These are phyloP conservation scores for Guyanaporus albipodus DNA, from an alignment of 768 basidiomycete species.

Conservation along the genomic window DNA sequence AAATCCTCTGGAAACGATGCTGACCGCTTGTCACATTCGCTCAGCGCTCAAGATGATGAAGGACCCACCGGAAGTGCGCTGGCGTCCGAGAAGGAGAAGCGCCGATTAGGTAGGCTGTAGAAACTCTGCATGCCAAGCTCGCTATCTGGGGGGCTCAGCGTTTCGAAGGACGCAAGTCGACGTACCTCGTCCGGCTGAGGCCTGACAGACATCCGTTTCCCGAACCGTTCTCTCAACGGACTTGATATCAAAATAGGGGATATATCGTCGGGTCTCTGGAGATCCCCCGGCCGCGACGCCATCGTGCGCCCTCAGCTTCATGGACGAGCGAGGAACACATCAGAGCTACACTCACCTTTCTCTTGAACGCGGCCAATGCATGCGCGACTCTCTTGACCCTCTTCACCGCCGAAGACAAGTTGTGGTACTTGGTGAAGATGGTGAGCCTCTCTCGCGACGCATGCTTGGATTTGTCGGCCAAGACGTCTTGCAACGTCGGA, in stretches of 20 bases:
- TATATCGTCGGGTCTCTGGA: slow-evolving; percentile 23
- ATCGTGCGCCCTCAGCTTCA: not conserved
- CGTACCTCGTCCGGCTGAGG: slow-evolving; percentile 27
- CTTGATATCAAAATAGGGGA: slow-evolving; percentile 23
- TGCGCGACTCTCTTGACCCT: slow-evolving; percentile 21
- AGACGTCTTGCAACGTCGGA: slow-evolving; percentile 1
- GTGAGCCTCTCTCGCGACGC: slow-evolving; percentile 1
- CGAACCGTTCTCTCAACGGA: slow-evolving; percentile 29
- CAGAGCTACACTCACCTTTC: slow-evolving; percentile 16
- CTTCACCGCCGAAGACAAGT: slow-evolving; percentile 19
- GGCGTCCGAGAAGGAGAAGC: slow-evolving; percentile 28
- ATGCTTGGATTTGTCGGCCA: slow-evolving; percentile 4
- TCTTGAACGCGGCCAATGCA: slow-evolving; percentile 22
- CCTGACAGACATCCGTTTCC: slow-evolving; percentile 26
- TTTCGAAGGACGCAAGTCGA: not conserved
- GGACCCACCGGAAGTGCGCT: slow-evolving; percentile 13
- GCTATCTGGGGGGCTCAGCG: not conserved
- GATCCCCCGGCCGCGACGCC: not conserved
- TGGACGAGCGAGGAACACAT: not conserved
- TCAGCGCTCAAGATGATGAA: not conserved
- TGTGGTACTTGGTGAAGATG: slow-evolving; percentile 11
- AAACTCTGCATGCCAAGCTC: slow-evolving; percentile 13
- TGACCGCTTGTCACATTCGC: not conserved
- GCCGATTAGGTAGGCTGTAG: slow-evolving; percentile 29
- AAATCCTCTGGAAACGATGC: slow-evolving; percentile 1